Percentiles rank a stretch among this genome's conserved stretches.
Conservation (phyloP, 768 basidiomycete species). For the Leccinum arenicola region DNA sequence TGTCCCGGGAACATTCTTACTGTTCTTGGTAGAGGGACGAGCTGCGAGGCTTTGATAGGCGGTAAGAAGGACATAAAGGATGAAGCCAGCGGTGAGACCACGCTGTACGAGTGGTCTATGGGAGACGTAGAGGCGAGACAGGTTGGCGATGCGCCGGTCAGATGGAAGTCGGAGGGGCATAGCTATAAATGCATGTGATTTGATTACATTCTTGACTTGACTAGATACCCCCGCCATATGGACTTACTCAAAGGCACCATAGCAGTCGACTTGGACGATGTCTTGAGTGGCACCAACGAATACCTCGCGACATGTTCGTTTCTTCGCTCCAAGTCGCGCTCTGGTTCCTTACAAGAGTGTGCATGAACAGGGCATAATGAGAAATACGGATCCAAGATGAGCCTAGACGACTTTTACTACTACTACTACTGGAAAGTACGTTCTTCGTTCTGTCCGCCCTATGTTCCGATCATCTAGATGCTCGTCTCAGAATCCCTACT, state of each 20-base stretch:
- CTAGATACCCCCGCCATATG: constrained; percentile 1
- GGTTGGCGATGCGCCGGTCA: constrained; percentile 39
- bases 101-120: constrained; percentile 76
- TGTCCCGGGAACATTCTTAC: constrained; percentile 14
- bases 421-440: constrained; percentile 76
- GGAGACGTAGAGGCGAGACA: constrained; percentile 52
- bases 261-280: constrained; percentile 68
- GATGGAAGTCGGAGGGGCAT: constrained; percentile 29
- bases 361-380: constrained; percentile 61
- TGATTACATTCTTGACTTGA: background rate
- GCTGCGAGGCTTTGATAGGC: constrained; percentile 59
- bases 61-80: constrained; percentile 63
- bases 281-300: constrained; percentile 60
- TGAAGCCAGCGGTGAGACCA: constrained; percentile 63
- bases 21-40: constrained; percentile 31
- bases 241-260: constrained; percentile 40
- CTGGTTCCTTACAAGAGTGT: background rate
- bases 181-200: constrained; percentile 12
- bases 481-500: constrained; percentile 44
- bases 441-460: background rate
- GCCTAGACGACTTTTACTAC: constrained; percentile 58
- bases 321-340: background rate
- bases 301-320: constrained; percentile 51
- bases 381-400: constrained; percentile 52
- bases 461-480: background rate